Conservation (phyloP, 1,284 basidiomycete species). For the Paramarasmius palmivorus region DNA sequence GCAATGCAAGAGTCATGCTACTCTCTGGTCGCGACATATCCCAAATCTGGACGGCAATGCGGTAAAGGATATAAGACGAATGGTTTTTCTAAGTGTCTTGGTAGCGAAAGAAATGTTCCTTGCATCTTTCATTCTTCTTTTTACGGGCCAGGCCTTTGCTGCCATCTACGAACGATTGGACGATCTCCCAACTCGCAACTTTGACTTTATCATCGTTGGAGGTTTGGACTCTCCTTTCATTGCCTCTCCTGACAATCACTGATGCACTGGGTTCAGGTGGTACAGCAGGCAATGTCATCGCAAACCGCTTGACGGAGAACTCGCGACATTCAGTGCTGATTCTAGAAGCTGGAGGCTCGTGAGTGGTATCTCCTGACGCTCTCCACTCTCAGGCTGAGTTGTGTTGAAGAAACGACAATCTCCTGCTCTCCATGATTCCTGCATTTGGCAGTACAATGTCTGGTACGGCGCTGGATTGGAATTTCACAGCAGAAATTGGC, state of each 20-base stretch:
- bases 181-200: neutral
- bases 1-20: too few relatives aligned
- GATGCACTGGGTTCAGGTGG: constrained; percentile 5
- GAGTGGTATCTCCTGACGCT: neutral
- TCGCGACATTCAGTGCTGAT: constrained; percentile 3
- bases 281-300: constrained; percentile 7
- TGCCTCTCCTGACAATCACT: neutral
- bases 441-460: neutral
- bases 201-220: constrained; percentile 14
- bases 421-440: neutral
- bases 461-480: constrained; percentile 2
- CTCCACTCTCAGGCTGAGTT: neutral
- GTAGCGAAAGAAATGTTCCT: too few relatives aligned
- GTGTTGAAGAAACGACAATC: neutral
- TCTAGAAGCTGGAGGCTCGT: constrained; percentile 12
- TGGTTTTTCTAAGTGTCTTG: too few relatives aligned
- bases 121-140: too few relatives aligned
- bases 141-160: too few relatives aligned
- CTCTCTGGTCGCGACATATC: too few relatives aligned
- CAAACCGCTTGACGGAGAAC: constrained; percentile 10
- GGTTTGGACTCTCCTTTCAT: neutral
- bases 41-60: too few relatives aligned
- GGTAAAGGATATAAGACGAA: too few relatives aligned
- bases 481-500: constrained; percentile 16
- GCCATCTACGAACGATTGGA: too few relatives aligned